Percentiles rank a stretch among this genome's conserved stretches.
Evolutionary conservation across 805 yeast genomes (phyloP).

Genomic region (Lachancea mirantina): DNA sequence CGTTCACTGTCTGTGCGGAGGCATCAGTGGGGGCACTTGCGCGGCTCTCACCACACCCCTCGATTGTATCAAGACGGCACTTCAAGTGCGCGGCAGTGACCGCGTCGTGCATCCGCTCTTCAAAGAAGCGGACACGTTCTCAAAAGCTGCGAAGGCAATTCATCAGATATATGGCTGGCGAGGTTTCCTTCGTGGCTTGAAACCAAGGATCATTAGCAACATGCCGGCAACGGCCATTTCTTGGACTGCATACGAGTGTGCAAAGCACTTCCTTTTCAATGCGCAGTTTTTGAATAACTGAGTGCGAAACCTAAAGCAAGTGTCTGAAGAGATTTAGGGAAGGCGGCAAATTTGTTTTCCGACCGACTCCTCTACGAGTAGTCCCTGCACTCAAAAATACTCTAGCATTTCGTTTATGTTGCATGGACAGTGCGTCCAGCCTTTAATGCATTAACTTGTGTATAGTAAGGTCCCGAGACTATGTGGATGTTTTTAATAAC

Average conservation of each 20-base stretch:
- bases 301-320: too few relatives aligned
- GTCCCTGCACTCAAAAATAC: too few relatives aligned
- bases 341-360: too few relatives aligned
- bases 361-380: too few relatives aligned
- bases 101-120: slow-evolving; percentile 33
- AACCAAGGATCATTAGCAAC: slow-evolving; percentile 85
- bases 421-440: background rate
- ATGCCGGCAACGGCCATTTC: slow-evolving; percentile 95
- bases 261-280: slow-evolving; percentile 44
- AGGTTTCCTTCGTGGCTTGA: slow-evolving; percentile 78
- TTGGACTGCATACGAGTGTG: slow-evolving; percentile 98
- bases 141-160: slow-evolving; percentile 63
- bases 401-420: too few relatives aligned
- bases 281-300: too few relatives aligned
- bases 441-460: slow-evolving; percentile 1
- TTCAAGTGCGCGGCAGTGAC: slow-evolving; percentile 68
- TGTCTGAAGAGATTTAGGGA: too few relatives aligned
- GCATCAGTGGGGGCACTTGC: slow-evolving; percentile 88
- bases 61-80: slow-evolving; percentile 85
- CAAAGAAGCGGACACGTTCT: slow-evolving; percentile 55
- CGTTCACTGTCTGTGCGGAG: slow-evolving; percentile 87
- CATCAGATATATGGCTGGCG: slow-evolving; percentile 49
- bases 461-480: background rate
- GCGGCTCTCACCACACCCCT: slow-evolving; percentile 93
- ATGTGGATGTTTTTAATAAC: too few relatives aligned